phyloP scores from a whole-genome alignment of 495 filamentous ascomycete species.

The Hypoxylon cercidicola region DNA sequence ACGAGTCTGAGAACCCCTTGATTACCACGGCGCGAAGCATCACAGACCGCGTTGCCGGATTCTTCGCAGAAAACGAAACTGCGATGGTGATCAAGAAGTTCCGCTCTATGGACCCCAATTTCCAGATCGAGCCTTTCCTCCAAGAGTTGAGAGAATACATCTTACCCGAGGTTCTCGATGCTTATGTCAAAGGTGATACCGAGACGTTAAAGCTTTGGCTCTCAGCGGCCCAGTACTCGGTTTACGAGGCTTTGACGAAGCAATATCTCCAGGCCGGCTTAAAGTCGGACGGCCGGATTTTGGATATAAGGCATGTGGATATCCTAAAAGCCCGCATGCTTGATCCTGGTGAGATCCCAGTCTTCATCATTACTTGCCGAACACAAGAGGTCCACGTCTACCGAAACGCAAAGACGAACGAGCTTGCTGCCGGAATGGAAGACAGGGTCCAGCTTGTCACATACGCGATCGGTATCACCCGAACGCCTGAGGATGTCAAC shows the following conservation, averaged over 20 bases:
- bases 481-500: constrained; percentile 92
- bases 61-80: constrained; percentile 98
- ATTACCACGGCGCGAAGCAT: constrained; percentile 93
- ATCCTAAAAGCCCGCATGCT: constrained; percentile 88
- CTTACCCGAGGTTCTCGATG: constrained; percentile 94
- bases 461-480: constrained; percentile 94
- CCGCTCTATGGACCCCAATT: constrained; percentile 93
- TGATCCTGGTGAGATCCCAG: constrained; percentile 96
- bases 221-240: constrained; percentile 90
- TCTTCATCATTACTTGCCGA: constrained; percentile 94
- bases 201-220: constrained; percentile 95
- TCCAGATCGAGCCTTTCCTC: constrained; percentile 93
- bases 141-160: constrained; percentile 98
- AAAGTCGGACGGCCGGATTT: constrained; percentile 91
- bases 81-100: constrained; percentile 97
- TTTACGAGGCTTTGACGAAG: constrained; percentile 92
- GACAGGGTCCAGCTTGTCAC: constrained; percentile 98
- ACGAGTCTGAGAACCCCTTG: constrained; percentile 96
- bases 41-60: constrained; percentile 89
- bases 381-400: constrained; percentile 99
- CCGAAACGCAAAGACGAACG: constrained; percentile 84
- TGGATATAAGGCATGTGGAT: constrained; percentile 94
- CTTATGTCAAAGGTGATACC: constrained; percentile 94
- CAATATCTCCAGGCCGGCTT: constrained; percentile 94
- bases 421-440: constrained; percentile 98